A percentile compares a stretch with the other conserved stretches of the same genome.
Conservation (phyloP, 2,329 filamentous ascomycete species). For the Fusarium haematococcum region DNA sequence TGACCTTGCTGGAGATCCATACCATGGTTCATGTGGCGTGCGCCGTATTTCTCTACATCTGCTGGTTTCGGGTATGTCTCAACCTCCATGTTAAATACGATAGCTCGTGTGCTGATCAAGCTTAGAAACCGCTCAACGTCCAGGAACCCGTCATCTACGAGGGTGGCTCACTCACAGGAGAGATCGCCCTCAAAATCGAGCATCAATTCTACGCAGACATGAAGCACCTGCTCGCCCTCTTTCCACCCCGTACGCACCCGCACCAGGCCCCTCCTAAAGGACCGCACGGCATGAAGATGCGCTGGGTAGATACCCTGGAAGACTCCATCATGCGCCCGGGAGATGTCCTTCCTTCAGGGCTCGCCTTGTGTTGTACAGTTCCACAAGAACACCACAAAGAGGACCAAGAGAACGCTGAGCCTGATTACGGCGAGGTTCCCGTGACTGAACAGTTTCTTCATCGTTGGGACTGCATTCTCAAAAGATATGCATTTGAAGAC, state of each 20-base stretch:
- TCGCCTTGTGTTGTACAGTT: background rate
- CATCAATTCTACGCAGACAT: conserved; percentile 11
- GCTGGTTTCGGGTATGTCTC: conserved; percentile 30
- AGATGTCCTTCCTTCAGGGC: background rate
- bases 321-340: background rate
- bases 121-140: conserved; percentile 32
- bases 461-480: conserved; percentile 1
- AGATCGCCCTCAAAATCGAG: conserved; percentile 18
- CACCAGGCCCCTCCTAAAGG: background rate
- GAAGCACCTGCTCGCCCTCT: background rate
- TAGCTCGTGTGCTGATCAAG: background rate
- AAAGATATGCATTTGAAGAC: background rate
- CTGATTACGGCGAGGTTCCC: background rate
- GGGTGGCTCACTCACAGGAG: background rate
- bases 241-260: background rate
- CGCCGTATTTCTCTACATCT: conserved; percentile 32
- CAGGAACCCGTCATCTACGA: conserved; percentile 8
- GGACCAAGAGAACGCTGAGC: background rate
- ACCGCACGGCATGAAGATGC: background rate
- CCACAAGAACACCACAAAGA: background rate
- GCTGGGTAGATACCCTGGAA: background rate
- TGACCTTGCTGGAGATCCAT: conserved; percentile 52
- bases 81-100: rapidly evolving
- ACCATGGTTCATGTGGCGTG: conserved; percentile 37
- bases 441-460: background rate